Evolutionary conservation across 2,329 filamentous ascomycete species (phyloP).

Genomic region (Monosporascus sp.): DNA sequence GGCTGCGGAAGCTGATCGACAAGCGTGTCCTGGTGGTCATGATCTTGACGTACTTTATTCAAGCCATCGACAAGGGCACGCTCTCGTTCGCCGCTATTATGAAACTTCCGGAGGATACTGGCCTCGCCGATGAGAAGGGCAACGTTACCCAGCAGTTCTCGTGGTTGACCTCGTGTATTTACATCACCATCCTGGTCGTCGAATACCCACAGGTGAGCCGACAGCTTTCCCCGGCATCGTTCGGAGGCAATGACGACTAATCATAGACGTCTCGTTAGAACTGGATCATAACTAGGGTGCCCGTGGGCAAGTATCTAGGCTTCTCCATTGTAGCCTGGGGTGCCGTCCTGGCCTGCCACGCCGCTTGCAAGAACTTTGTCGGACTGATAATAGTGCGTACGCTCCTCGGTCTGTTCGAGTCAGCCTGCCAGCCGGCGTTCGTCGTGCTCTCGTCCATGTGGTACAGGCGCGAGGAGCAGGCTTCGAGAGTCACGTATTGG

Average conservation of each 20-base stretch:
- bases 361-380: conserved; percentile 54
- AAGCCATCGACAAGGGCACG: conserved; percentile 63
- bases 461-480: conserved; percentile 66
- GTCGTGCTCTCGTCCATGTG: conserved; percentile 63
- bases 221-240: background rate
- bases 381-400: conserved; percentile 56
- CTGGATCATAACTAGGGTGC: conserved; percentile 56
- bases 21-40: conserved; percentile 63
- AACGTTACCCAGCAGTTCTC: conserved; percentile 46
- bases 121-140: conserved; percentile 36
- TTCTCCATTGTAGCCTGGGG: conserved; percentile 63
- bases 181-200: conserved; percentile 64
- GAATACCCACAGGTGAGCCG: conserved; percentile 58
- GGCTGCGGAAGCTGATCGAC: conserved; percentile 62
- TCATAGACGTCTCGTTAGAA: conserved; percentile 15
- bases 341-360: conserved; percentile 51
- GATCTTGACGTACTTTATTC: conserved; percentile 69
- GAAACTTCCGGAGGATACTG: conserved; percentile 48
- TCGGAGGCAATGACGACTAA: background rate
- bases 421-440: conserved; percentile 63
- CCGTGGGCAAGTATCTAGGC: conserved; percentile 61
- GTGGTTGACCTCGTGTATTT: conserved; percentile 71
- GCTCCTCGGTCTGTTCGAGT: conserved; percentile 66
- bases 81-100: conserved; percentile 61
- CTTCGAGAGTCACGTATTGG: conserved; percentile 63